These are phyloP conservation scores for Chalaropsis ovoidea DNA, from an alignment of 2,329 filamentous ascomycete species.

Conservation along the genomic window DNA sequence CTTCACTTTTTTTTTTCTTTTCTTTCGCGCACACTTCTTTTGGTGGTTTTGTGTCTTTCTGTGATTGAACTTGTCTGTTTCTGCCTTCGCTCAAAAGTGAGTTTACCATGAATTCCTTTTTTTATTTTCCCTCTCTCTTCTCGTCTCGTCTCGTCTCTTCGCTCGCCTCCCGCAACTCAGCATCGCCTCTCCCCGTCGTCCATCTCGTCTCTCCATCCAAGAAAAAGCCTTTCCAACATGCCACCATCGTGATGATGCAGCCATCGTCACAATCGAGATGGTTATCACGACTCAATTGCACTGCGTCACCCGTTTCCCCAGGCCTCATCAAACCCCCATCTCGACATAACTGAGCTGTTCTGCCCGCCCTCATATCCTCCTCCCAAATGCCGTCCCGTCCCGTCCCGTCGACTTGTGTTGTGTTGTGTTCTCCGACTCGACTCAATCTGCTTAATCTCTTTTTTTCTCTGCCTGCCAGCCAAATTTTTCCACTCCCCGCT, in stretches of 20 bases:
- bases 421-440: not conserved
- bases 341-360: not conserved
- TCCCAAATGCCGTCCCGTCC: not conserved
- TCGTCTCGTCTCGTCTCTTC: conserved; percentile 17
- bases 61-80: conserved; percentile 26
- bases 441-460: conserved; percentile 2
- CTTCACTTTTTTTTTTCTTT: conserved; percentile 33
- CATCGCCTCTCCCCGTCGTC: conserved; percentile 15
- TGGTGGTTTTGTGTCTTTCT: conserved; percentile 29
- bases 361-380: not conserved
- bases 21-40: conserved; percentile 34
- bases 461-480: not conserved
- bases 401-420: not conserved
- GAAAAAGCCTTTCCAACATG: conserved; percentile 3
- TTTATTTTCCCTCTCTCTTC: conserved; percentile 26
- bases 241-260: conserved; percentile 19
- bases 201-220: conserved; percentile 4
- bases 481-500: conserved; percentile 25
- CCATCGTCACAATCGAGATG: conserved; percentile 10
- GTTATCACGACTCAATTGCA: not conserved
- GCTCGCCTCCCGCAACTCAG: not conserved
- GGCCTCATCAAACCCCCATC: conserved; percentile 2
- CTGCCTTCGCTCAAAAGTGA: conserved; percentile 42
- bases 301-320: not conserved
- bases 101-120: conserved; percentile 30